Percentiles rank a stretch among this genome's conserved stretches.
Evolutionary conservation across 805 yeast genomes (phyloP).

Genomic region (Yamadazyma phyllophila): DNA sequence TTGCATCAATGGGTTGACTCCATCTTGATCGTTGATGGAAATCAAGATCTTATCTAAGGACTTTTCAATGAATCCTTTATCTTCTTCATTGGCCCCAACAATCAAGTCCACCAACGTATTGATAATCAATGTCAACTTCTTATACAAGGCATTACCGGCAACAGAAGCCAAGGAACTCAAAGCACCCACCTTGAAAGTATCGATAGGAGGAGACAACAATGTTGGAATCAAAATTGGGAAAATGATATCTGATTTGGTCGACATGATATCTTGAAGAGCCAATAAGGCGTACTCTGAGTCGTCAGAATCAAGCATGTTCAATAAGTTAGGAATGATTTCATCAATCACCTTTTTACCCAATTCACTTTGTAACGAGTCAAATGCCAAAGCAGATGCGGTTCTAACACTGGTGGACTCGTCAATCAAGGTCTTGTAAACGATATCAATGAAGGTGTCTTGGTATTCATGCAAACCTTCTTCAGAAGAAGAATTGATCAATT

Average conservation of each 20-base stretch:
- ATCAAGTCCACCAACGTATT: constrained; percentile 67
- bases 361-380: constrained; percentile 79
- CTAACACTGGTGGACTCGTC: constrained; percentile 75
- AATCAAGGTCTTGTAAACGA: constrained; percentile 75
- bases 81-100: constrained; percentile 37
- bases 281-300: constrained; percentile 73
- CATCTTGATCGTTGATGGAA: constrained; percentile 73
- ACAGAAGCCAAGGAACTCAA: constrained; percentile 84
- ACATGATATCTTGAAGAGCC: constrained; percentile 90
- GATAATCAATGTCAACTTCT: constrained; percentile 69
- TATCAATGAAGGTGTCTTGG: constrained; percentile 66
- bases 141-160: constrained; percentile 80
- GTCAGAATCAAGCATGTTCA: constrained; percentile 56
- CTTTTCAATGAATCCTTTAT: constrained; percentile 40
- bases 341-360: constrained; percentile 86
- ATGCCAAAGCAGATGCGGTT: constrained; percentile 87
- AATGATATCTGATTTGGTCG: constrained; percentile 82
- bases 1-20: constrained; percentile 80
- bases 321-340: constrained; percentile 79
- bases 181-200: constrained; percentile 81
- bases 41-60: constrained; percentile 70
- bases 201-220: constrained; percentile 76
- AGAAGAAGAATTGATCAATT: constrained; percentile 74
- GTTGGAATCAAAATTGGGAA: constrained; percentile 93
- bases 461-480: constrained; percentile 58